Evolutionary conservation across 805 yeast species (phyloP).

Genomic region (Kodamaea neixiangensis): DNA sequence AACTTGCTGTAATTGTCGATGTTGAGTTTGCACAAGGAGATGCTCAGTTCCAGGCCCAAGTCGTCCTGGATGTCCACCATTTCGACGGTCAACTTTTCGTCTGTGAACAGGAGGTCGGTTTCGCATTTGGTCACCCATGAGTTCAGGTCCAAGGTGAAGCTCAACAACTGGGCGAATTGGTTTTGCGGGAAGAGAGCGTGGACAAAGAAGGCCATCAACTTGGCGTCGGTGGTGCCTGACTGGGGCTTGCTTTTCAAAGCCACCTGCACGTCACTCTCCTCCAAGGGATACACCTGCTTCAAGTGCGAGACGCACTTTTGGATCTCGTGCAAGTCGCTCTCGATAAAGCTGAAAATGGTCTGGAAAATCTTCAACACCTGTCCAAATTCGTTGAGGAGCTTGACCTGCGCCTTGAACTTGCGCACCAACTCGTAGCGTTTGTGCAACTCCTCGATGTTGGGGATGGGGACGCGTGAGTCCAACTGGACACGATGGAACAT

Average conservation of each 20-base stretch:
- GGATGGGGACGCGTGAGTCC: not conserved
- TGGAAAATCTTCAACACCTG: slow-evolving; percentile 9
- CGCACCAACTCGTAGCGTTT: slow-evolving; percentile 8
- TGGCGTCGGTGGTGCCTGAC: not conserved
- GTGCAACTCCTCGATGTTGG: slow-evolving; percentile 7
- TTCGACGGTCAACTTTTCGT: slow-evolving; percentile 6
- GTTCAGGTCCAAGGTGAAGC: slow-evolving; percentile 1
- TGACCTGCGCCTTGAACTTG: slow-evolving; percentile 10
- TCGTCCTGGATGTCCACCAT: slow-evolving; percentile 7
- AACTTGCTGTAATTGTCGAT: slow-evolving; percentile 3
- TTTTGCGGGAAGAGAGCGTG: slow-evolving; percentile 10
- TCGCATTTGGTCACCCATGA: slow-evolving; percentile 2
- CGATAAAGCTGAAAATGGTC: slow-evolving; percentile 11
- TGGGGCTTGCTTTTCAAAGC: not conserved
- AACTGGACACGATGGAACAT: slow-evolving; percentile 4
- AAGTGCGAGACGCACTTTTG: slow-evolving; percentile 5
- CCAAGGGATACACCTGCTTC: slow-evolving; percentile 3
- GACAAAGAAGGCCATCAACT: slow-evolving; percentile 8
- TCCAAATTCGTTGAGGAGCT: slow-evolving; percentile 6
- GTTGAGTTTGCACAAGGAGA: slow-evolving; percentile 5
- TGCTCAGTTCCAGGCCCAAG: slow-evolving; percentile 4
- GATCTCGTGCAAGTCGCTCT: slow-evolving; percentile 5
- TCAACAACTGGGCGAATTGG: slow-evolving; percentile 5
- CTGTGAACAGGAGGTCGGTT: not conserved
- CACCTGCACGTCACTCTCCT: not conserved